Evolutionary conservation across 371 early-diverging fungal genomes (phyloP), one percentile per base, ranked within the genome.

Genomic region (Catenaria anguillulae): DNA sequence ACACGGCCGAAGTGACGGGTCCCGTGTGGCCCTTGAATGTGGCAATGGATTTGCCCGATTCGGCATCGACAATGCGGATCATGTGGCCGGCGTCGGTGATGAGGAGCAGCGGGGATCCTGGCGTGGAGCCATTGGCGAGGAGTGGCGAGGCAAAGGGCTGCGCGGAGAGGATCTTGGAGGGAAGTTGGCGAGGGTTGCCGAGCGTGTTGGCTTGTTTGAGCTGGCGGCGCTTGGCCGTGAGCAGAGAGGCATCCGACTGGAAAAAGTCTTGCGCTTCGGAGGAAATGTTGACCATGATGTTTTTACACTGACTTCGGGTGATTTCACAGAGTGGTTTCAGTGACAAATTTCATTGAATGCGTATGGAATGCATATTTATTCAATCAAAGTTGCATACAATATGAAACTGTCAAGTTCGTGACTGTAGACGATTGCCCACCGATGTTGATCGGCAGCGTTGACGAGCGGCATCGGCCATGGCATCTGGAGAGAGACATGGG

Each of bases 21-120:
- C 90, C 92, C 19, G 71, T 63, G 66, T 92, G 92, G 21, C 90
- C 92, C 59, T 79, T 80, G 66, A 79, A 90, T 0, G 78, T 24
- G 60, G 74, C 77, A 29, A 75, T 68, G 8, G 77, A 64, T 50
- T 82, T 85, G 4, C 84, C 80, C 10, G 83, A 81, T 87, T 85
- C 65, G 4, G 67, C 50, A 37, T 67, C 65, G 23, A 72, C 59
- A 59, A 71, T 69, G 56, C 72, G 68, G 2, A 66, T 66, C 8
- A 66, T 64, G 46, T 71, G 71, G 21, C 72, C 72, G 50, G 69
- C 68, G 63, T 72, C 72, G n/a, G 65, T 72, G 34, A 66, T 43
- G 46, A 65, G 71, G 50, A 69, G 26, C 0, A 45, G 37, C 40
- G 55, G 52, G 19, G 59, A 13, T n/a, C n/a, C n/a, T n/a, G n/a